phyloP scores from a whole-genome alignment of 805 yeast genomes.

The Candida qinlingensis region DNA sequence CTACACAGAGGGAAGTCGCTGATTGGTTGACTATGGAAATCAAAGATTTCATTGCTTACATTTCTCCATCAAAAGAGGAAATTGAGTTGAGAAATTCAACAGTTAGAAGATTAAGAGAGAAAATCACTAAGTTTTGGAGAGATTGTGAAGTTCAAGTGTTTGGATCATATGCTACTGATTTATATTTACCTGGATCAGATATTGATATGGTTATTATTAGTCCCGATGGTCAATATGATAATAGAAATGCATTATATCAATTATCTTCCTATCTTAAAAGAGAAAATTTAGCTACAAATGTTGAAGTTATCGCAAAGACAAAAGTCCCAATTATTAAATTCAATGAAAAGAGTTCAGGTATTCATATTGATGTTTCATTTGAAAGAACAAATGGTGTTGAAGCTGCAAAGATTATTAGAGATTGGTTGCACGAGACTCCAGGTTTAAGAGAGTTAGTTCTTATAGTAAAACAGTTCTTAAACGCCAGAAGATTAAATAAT shows the following conservation, averaged over 20 bases:
- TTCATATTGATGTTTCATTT: conserved; percentile 86
- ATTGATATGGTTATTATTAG: conserved; percentile 88
- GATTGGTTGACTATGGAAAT: conserved; percentile 88
- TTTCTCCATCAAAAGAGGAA: conserved; percentile 79
- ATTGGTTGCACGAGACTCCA: conserved; percentile 69
- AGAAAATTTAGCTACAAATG: conserved; percentile 56
- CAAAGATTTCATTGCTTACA: conserved; percentile 74
- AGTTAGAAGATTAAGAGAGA: conserved; percentile 51
- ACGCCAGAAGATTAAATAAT: conserved; percentile 71
- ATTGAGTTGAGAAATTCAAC: conserved; percentile 61
- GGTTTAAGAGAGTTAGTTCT: conserved; percentile 80
- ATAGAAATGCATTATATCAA: conserved; percentile 62
- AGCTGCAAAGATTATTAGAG: conserved; percentile 72
- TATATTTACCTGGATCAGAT: conserved; percentile 92
- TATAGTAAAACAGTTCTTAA: conserved; percentile 77
- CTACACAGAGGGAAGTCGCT: conserved; percentile 68
- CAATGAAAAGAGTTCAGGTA: conserved; percentile 62
- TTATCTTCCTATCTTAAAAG: conserved; percentile 65
- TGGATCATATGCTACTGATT: conserved; percentile 92
- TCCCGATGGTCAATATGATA: conserved; percentile 48
- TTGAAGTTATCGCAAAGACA: conserved; percentile 85
- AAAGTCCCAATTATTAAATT: conserved; percentile 93
- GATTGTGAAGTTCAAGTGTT: conserved; percentile 78
- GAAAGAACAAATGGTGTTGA: conserved; percentile 78
- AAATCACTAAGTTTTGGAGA: conserved; percentile 60